Conservation (phyloP, 371 early-diverging fungal species). For the Mucor indicus region DNA sequence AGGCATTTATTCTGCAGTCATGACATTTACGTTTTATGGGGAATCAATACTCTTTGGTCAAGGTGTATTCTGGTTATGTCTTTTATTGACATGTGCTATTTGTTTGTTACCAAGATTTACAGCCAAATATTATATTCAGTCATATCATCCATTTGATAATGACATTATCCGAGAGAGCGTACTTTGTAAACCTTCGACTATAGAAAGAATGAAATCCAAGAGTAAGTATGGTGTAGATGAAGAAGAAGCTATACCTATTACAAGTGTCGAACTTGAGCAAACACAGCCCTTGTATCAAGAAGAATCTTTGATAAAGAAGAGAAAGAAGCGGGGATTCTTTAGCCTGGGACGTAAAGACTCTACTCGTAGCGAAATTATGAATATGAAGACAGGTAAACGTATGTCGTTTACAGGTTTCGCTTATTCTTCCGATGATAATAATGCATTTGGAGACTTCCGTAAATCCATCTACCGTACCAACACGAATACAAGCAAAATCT, state of each 20-base stretch:
- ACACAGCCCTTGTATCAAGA: too few relatives aligned
- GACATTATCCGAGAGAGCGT: conserved; percentile 63
- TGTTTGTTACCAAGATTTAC: conserved; percentile 53
- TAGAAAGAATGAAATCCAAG: too few relatives aligned
- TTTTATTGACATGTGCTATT: conserved; percentile 47
- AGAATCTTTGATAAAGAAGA: neutral
- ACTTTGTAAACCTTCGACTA: conserved; percentile 29
- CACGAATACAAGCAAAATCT: neutral
- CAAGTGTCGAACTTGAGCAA: too few relatives aligned
- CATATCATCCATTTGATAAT: conserved; percentile 57
- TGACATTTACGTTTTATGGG: conserved; percentile 40
- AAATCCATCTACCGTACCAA: conserved; percentile 43
- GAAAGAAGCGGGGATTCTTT: conserved; percentile 7
- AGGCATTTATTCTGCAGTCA: conserved; percentile 40
- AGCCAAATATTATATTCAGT: conserved; percentile 48
- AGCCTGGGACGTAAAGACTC: conserved; percentile 20
- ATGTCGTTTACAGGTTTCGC: conserved; percentile 49
- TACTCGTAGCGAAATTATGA: conserved; percentile 38
- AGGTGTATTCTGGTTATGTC: conserved; percentile 55
- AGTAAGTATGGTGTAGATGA: too few relatives aligned
- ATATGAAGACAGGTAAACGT: conserved; percentile 45
- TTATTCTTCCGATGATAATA: conserved; percentile 43
- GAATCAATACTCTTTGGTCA: conserved; percentile 52
- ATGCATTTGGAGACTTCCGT: conserved; percentile 39
- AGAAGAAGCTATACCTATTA: conserved; percentile 37